Evolutionary conservation across 2,329 filamentous ascomycete species (phyloP).

Genomic region (Decorospora gaudefroyi): DNA sequence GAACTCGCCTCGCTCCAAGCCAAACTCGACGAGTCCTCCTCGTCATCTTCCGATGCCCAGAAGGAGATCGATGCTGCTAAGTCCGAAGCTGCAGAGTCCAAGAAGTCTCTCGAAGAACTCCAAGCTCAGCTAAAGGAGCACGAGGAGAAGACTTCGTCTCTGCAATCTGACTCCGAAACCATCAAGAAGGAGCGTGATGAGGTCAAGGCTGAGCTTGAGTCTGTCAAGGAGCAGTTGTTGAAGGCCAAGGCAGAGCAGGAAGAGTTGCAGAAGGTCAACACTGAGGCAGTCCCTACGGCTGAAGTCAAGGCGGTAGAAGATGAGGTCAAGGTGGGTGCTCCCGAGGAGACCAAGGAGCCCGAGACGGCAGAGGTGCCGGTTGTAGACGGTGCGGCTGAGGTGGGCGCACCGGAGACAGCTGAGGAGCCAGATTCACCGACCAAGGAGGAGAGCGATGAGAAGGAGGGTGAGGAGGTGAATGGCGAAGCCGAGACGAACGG

Average conservation of each 20-base stretch:
- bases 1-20: conserved; percentile 24
- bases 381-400: background rate
- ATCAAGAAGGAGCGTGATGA: conserved; percentile 27
- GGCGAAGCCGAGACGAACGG: conserved; percentile 1
- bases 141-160: conserved; percentile 20
- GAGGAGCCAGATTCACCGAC: conserved; percentile 7
- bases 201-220: conserved; percentile 26
- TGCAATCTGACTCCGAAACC: conserved; percentile 20
- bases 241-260: conserved; percentile 25
- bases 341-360: conserved; percentile 1
- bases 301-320: conserved; percentile 25
- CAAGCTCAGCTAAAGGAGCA: conserved; percentile 21
- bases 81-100: conserved; percentile 20
- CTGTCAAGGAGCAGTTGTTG: conserved; percentile 27
- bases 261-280: conserved; percentile 23
- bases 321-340: conserved; percentile 17
- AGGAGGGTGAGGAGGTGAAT: background rate
- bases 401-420: conserved; percentile 6
- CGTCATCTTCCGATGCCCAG: conserved; percentile 16
- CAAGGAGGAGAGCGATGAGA: conserved; percentile 4
- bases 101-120: conserved; percentile 15
- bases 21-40: conserved; percentile 23
- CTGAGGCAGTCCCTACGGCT: conserved; percentile 21
- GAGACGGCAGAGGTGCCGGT: conserved; percentile 2
- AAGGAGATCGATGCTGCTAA: conserved; percentile 27